Conservation (phyloP, 768 basidiomycete species). For the Lyophyllum decastes region DNA sequence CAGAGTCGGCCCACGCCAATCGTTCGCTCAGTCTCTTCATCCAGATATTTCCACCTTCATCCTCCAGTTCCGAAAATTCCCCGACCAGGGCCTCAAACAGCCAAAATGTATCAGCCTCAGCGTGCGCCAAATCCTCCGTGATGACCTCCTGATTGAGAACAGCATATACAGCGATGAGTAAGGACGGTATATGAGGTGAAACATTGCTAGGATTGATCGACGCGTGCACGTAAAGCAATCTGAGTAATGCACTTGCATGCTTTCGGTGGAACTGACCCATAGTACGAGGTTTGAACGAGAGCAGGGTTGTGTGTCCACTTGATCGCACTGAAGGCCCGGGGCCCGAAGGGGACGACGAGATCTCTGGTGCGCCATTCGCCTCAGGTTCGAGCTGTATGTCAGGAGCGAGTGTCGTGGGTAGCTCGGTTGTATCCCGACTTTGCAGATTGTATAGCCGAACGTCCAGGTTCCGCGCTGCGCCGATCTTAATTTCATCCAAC, state of each 20-base stretch:
- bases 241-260: slow-evolving; percentile 65
- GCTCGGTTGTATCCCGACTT: slow-evolving; percentile 30
- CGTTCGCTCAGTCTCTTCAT: slow-evolving; percentile 62
- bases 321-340: slow-evolving; percentile 22
- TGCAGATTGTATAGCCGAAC: slow-evolving; percentile 49
- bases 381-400: slow-evolving; percentile 38
- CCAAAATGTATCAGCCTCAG: slow-evolving; percentile 85
- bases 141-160: slow-evolving; percentile 64
- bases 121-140: slow-evolving; percentile 59
- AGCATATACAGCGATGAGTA: slow-evolving; percentile 70
- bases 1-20: slow-evolving; percentile 61
- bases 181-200: slow-evolving; percentile 67
- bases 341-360: slow-evolving; percentile 39
- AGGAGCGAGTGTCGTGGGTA: slow-evolving; percentile 34
- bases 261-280: slow-evolving; percentile 52
- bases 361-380: slow-evolving; percentile 28
- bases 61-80: slow-evolving; percentile 75
- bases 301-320: slow-evolving; percentile 41
- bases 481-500: slow-evolving; percentile 46
- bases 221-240: slow-evolving; percentile 72
- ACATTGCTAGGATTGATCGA: slow-evolving; percentile 71
- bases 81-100: slow-evolving; percentile 72
- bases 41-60: slow-evolving; percentile 63
- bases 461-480: slow-evolving; percentile 55
- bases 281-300: slow-evolving; percentile 46